These are phyloP conservation scores for Aspergillus transmontanensis DNA, from an alignment of 2,329 filamentous ascomycete species.

Conservation along the genomic window DNA sequence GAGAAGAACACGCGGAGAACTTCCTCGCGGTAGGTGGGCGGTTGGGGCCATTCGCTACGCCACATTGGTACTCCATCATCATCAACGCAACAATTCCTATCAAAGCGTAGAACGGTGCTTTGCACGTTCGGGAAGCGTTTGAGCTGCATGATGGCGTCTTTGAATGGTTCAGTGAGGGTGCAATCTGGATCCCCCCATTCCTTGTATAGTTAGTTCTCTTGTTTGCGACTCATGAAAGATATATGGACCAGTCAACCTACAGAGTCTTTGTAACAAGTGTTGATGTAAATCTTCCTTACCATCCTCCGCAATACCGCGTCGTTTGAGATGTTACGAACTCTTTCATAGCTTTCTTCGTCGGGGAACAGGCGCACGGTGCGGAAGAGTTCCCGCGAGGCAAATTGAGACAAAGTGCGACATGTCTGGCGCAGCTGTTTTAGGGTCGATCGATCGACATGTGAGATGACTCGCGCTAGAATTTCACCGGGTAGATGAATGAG, in stretches of 20 bases:
- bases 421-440: background rate
- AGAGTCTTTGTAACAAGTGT: background rate
- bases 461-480: background rate
- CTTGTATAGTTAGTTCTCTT: background rate
- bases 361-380: background rate
- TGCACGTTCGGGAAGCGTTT: background rate
- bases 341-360: background rate
- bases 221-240: background rate
- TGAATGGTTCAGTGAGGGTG: background rate
- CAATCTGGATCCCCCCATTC: background rate
- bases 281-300: background rate
- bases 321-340: background rate
- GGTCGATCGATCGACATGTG: background rate
- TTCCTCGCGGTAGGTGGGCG: background rate
- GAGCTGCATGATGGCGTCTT: background rate
- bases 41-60: background rate
- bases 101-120: background rate
- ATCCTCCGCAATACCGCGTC: background rate
- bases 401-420: background rate
- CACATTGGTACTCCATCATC: no score
- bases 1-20: background rate
- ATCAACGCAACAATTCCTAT: background rate
- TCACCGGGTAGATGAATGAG: background rate
- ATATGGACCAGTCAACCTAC: background rate
- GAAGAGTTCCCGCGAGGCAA: background rate